These are phyloP conservation scores for Coemansia sp. DNA, from an alignment of 192 early-diverging fungal species.

Conservation along the genomic window DNA sequence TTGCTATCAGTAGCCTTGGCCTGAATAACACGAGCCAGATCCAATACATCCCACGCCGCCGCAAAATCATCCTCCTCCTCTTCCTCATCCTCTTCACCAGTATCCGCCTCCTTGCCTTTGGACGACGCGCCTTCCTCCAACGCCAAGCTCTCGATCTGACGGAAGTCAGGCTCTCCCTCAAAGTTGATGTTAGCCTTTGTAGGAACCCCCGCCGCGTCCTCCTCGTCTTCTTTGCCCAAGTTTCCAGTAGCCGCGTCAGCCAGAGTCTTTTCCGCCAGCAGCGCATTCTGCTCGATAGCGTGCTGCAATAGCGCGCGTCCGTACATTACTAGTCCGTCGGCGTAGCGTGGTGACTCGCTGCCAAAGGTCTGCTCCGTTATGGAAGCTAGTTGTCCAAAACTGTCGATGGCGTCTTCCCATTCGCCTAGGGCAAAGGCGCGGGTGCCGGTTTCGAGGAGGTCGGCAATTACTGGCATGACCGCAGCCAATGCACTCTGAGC, in stretches of 20 bases:
- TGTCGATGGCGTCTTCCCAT: conserved; percentile 62
- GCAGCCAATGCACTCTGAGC: conserved; percentile 18
- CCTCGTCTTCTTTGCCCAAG: conserved; percentile 17
- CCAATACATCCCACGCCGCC: conserved; percentile 82
- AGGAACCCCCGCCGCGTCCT: conserved; percentile 8
- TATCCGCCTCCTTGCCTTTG: conserved; percentile 48
- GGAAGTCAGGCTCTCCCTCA: conserved; percentile 63
- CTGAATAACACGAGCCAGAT: conserved; percentile 80
- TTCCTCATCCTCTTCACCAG: conserved; percentile 22
- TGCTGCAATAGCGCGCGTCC: conserved; percentile 72
- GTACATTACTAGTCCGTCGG: conserved; percentile 71
- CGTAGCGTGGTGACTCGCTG: conserved; percentile 59
- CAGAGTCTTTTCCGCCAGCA: conserved; percentile 63
- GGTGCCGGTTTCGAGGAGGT: conserved; percentile 64
- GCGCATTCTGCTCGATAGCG: conserved; percentile 69
- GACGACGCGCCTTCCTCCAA: conserved; percentile 24
- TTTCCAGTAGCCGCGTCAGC: conserved; percentile 49
- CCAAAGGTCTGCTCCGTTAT: conserved; percentile 66
- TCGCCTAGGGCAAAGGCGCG: conserved; percentile 62
- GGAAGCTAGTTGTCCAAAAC: conserved; percentile 68
- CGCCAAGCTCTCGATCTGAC: conserved; percentile 35
- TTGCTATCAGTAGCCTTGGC: conserved; percentile 55
- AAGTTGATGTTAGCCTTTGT: conserved; percentile 61
- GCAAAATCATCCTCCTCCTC: conserved; percentile 62
- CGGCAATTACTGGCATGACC: conserved; percentile 47